Conservation (phyloP, 2,329 filamentous ascomycete genomes). For the Pseudocercospora macadamiae region DNA sequence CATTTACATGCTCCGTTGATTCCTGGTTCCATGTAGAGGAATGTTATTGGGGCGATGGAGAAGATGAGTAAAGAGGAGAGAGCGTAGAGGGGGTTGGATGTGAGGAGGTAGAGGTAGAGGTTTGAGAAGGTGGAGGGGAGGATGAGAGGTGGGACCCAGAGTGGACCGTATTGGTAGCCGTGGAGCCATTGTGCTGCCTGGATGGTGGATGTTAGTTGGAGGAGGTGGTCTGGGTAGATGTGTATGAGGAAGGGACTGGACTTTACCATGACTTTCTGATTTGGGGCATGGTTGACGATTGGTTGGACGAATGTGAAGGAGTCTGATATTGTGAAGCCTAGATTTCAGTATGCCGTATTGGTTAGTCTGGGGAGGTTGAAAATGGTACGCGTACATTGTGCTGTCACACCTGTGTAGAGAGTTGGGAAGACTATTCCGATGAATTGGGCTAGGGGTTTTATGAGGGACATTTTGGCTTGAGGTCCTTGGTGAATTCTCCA, state of each 20-base stretch:
- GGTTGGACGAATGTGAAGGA: conserved; percentile 43
- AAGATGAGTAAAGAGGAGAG: conserved; percentile 30
- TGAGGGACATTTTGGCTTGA: neutral
- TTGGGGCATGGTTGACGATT: conserved; percentile 37
- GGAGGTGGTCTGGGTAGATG: too few species aligned
- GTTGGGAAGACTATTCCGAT: conserved; percentile 30
- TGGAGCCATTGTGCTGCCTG: conserved; percentile 47
- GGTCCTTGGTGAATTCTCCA: neutral
- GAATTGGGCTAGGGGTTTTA: conserved; percentile 21
- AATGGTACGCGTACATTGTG: conserved; percentile 29
- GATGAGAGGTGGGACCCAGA: conserved; percentile 43
- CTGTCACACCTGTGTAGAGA: conserved; percentile 30
- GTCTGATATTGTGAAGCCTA: conserved; percentile 32
- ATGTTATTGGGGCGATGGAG: conserved; percentile 43
- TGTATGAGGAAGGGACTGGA: too few species aligned
- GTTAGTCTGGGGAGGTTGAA: too few species aligned
- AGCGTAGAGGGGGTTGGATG: conserved; percentile 28
- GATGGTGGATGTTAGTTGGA: too few species aligned
- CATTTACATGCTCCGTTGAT: conserved; percentile 45
- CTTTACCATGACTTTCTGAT: conserved; percentile 40
- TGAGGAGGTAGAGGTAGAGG: conserved; percentile 29
- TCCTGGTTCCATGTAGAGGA: conserved; percentile 44
- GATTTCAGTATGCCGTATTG: conserved; percentile 5
- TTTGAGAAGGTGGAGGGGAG: conserved; percentile 40
- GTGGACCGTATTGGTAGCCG: conserved; percentile 42